phyloP scores from a whole-genome alignment of 2,329 filamentous ascomycete species.

The Cercospora sp. region DNA sequence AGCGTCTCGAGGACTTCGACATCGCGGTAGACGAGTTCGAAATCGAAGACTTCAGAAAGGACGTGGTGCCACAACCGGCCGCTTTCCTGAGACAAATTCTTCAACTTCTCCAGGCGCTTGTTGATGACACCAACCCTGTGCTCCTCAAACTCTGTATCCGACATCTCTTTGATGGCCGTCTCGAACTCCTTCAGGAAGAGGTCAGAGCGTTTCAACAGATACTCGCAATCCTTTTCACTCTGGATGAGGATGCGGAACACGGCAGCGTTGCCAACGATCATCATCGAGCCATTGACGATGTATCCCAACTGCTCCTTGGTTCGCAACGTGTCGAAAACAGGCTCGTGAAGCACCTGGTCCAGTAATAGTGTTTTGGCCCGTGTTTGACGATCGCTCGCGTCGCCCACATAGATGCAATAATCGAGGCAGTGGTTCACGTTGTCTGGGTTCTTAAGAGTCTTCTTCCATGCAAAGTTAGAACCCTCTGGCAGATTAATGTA shows the following conservation, averaged over 20 bases:
- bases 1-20: conserved; percentile 71
- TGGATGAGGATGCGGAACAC: conserved; percentile 91
- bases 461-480: conserved; percentile 80
- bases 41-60: conserved; percentile 83
- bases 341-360: conserved; percentile 88
- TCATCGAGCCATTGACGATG: conserved; percentile 82
- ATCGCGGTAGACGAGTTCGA: conserved; percentile 75
- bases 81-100: conserved; percentile 86
- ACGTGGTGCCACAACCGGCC: conserved; percentile 83
- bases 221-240: conserved; percentile 81
- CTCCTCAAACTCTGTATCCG: conserved; percentile 78
- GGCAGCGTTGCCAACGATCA: conserved; percentile 69
- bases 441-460: conserved; percentile 76
- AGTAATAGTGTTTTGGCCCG: conserved; percentile 79
- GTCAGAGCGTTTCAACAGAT: conserved; percentile 85
- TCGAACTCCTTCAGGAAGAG: conserved; percentile 72
- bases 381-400: conserved; percentile 60
- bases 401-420: conserved; percentile 49
- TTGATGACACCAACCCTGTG: conserved; percentile 89
- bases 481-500: conserved; percentile 76
- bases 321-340: conserved; percentile 88
- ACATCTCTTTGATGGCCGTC: conserved; percentile 70
- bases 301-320: conserved; percentile 98
- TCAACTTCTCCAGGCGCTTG: conserved; percentile 84
- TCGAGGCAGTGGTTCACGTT: conserved; percentile 68